Evolutionary conservation across 2,329 filamentous ascomycete genomes (phyloP).

Genomic region (Phialophora macrospora): DNA sequence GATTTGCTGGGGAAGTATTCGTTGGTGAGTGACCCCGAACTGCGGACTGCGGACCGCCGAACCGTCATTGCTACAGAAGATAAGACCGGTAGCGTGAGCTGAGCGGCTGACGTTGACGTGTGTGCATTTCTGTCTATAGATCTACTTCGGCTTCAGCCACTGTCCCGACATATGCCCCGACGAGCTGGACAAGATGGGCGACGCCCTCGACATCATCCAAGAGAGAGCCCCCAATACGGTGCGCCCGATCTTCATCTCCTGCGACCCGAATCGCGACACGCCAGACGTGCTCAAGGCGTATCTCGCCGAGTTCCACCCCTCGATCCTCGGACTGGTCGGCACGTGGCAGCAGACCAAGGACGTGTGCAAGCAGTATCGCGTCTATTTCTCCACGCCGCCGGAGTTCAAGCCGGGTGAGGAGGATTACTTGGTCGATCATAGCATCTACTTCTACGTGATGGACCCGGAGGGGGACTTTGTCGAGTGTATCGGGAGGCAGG

Average conservation of each 20-base stretch:
- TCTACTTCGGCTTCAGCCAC: constrained; percentile 98
- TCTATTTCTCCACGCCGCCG: constrained; percentile 93
- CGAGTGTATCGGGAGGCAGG: constrained; percentile 91
- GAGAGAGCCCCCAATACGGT: constrained; percentile 55
- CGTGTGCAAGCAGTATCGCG: constrained; percentile 92
- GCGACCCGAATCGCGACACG: constrained; percentile 89
- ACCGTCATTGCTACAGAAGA: neutral
- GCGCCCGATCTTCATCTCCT: constrained; percentile 88
- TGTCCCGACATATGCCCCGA: constrained; percentile 99
- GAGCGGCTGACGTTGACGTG: neutral
- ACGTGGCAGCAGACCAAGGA: constrained; percentile 92
- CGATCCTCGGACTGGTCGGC: constrained; percentile 86
- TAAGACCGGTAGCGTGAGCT: neutral
- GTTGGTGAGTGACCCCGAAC: constrained; percentile 44
- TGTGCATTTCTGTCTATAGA: constrained; percentile 54
- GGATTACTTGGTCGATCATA: constrained; percentile 97
- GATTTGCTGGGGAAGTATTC: constrained; percentile 84
- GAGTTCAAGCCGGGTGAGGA: constrained; percentile 83
- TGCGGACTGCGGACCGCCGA: too few species aligned
- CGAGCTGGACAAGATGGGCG: constrained; percentile 99
- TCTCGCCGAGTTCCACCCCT: constrained; percentile 85
- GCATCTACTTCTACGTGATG: constrained; percentile 99
- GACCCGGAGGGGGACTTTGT: constrained; percentile 98
- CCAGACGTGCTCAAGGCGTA: constrained; percentile 84
- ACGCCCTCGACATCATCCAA: constrained; percentile 76